Percentiles rank a stretch among this genome's conserved stretches.
phyloP scores from a whole-genome alignment of 192 early-diverging fungal genomes.

The Backusella circina region DNA sequence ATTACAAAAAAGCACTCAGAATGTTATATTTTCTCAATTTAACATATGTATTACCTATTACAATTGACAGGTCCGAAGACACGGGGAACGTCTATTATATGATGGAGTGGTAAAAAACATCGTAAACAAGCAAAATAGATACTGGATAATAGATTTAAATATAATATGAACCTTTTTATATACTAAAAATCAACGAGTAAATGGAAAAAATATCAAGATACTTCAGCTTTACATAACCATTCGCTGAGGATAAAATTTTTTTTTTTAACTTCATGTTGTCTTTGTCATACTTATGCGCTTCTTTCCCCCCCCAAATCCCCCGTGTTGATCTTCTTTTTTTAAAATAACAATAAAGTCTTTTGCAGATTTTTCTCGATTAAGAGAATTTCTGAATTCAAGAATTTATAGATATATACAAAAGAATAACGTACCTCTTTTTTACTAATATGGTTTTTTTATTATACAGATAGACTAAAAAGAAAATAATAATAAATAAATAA shows the following conservation, averaged over 20 bases:
- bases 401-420: not conserved
- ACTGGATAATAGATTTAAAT: not conserved
- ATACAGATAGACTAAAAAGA: not conserved
- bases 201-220: not conserved
- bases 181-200: not conserved
- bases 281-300: not conserved
- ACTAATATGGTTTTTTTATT: not conserved
- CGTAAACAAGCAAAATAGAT: not conserved
- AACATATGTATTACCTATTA: slow-evolving; percentile 3
- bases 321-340: not conserved
- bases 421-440: not conserved
- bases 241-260: not conserved
- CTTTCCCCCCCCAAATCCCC: not conserved
- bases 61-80: slow-evolving; percentile 3
- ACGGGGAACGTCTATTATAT: not conserved
- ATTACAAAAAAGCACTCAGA: not conserved
- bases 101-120: not conserved
- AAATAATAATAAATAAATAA: not conserved
- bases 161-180: not conserved
- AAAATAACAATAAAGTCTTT: not conserved
- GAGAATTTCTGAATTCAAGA: not conserved
- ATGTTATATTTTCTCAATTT: not conserved
- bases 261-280: not conserved
- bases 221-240: not conserved
- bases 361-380: not conserved